phyloP scores from a whole-genome alignment of 148 eudicot genomes.

The Pouteria glomerata region DNA sequence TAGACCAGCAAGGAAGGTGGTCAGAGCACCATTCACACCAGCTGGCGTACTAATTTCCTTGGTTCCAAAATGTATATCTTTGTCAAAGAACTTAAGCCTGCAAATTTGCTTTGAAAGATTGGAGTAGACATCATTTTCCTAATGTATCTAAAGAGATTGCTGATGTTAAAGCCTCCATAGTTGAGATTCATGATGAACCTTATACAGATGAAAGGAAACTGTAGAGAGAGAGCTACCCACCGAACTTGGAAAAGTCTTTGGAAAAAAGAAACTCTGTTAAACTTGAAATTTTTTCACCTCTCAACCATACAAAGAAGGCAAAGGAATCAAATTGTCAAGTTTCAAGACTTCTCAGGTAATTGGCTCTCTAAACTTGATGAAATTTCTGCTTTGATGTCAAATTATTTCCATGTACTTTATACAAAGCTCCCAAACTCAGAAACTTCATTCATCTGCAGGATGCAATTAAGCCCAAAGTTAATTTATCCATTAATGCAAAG shows the following conservation, averaged over 20 bases:
- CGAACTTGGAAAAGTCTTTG: neutral
- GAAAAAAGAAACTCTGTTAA: neutral
- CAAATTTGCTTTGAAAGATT: no score
- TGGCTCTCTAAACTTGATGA: neutral
- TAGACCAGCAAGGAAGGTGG: neutral
- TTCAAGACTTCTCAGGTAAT: fast-evolving
- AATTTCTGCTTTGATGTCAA: neutral
- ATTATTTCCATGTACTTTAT: neutral
- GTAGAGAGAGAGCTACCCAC: neutral
- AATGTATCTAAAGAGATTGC: no score
- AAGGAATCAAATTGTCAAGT: neutral
- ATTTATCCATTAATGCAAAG: neutral
- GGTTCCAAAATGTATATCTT: neutral
- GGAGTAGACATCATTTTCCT: no score
- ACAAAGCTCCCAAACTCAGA: neutral
- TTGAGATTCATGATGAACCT: neutral
- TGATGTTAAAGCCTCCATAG: neutral
- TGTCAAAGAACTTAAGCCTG: neutral
- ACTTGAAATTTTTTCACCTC: neutral
- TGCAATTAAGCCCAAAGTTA: neutral
- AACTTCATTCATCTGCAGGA: neutral
- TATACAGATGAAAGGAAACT: fast-evolving
- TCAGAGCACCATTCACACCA: neutral
- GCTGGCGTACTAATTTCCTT: fast-evolving
- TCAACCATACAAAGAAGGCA: neutral